phyloP scores from a whole-genome alignment of 495 filamentous ascomycete genomes.

The Penicillium verhagenii region DNA sequence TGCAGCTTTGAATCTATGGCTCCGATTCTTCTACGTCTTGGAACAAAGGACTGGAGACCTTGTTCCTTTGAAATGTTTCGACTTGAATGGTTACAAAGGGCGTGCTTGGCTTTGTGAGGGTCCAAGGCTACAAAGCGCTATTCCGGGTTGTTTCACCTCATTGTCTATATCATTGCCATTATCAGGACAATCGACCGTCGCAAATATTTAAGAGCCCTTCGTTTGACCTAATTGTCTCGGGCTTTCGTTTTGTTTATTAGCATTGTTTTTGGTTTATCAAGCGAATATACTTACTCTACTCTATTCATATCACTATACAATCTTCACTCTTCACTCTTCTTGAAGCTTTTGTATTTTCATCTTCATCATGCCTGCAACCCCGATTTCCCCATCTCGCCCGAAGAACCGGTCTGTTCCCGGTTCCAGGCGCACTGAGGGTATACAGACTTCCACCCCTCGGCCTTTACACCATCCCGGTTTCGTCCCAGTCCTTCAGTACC shows the following conservation, averaged over 20 bases:
- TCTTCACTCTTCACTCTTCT: neutral
- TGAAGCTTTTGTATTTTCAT: neutral
- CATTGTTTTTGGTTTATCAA: neutral
- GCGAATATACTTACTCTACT: neutral
- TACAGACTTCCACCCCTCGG: neutral
- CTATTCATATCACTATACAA: neutral
- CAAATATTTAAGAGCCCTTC: constrained; percentile 1
- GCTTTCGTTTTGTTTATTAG: neutral
- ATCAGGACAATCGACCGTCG: neutral
- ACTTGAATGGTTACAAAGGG: neutral
- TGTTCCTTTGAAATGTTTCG: neutral
- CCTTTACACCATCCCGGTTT: constrained; percentile 17
- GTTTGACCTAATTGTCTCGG: neutral
- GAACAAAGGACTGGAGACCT: constrained; percentile 10
- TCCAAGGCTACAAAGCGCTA: constrained; percentile 4
- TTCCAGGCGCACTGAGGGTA: neutral
- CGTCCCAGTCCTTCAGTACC: constrained; percentile 25
- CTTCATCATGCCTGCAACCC: neutral
- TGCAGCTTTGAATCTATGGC: neutral
- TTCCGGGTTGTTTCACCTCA: constrained; percentile 17
- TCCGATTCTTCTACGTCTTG: constrained; percentile 4
- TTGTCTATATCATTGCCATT: constrained; percentile 7
- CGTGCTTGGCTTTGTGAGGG: neutral
- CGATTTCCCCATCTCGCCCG: constrained; percentile 2
- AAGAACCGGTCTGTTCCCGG: neutral